Evolutionary conservation across 345 rosid genomes (phyloP).

Genomic region (Mercurialis annua): DNA sequence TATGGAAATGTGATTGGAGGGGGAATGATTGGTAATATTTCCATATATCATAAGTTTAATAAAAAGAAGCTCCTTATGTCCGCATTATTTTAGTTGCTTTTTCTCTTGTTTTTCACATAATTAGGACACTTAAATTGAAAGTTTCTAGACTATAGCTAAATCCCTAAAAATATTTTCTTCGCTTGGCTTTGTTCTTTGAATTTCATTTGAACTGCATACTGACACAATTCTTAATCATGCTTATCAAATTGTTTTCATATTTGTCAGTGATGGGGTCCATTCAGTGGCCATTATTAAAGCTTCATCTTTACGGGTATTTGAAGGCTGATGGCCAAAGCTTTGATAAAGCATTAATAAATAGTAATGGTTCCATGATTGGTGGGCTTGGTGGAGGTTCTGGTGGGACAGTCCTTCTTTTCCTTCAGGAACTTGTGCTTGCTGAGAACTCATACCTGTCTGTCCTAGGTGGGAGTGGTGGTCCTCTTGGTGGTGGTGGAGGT

Average conservation of each 20-base stretch:
- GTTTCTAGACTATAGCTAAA: constrained; percentile 5
- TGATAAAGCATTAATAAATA: constrained; percentile 33
- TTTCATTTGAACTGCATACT: constrained; percentile 5
- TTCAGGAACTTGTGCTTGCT: constrained; percentile 69
- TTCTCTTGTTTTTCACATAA: constrained; percentile 9
- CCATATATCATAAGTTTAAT: constrained; percentile 1
- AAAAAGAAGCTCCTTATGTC: constrained; percentile 2
- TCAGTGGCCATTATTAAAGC: constrained; percentile 73
- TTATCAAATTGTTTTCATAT: constrained; percentile 27
- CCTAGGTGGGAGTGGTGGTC: constrained; percentile 82
- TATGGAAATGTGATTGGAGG: constrained; percentile 75
- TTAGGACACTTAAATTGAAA: background rate
- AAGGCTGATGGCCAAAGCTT: constrained; percentile 87
- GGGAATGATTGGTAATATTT: constrained; percentile 81
- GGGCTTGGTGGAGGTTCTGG: constrained; percentile 99
- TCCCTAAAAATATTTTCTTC: constrained; percentile 3
- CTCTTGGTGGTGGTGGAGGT: constrained; percentile 91
- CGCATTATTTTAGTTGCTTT: constrained; percentile 3
- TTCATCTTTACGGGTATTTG: constrained; percentile 69
- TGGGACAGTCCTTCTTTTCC: constrained; percentile 94
- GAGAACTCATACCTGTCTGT: constrained; percentile 66
- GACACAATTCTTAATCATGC: constrained; percentile 3
- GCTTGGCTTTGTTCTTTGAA: background rate
- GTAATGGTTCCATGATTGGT: constrained; percentile 59
- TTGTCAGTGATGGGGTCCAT: constrained; percentile 77